These are phyloP conservation scores for Barnettozyma pratensis DNA, from an alignment of 805 yeast genomes.

Conservation along the genomic window DNA sequence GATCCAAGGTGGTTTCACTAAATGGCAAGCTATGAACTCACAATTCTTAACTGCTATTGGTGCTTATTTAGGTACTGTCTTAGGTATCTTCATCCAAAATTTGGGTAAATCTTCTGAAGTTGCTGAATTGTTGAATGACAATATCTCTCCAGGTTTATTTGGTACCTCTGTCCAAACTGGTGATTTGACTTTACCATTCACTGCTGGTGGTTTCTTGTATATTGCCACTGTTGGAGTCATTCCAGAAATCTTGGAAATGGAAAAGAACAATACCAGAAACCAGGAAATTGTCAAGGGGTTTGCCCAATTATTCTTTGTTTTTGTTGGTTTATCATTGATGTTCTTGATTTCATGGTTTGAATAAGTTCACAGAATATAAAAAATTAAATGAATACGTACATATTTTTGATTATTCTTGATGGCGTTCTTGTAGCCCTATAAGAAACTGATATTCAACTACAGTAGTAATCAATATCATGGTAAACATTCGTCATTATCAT, in stretches of 20 bases:
- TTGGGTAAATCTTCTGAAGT: conserved; percentile 21
- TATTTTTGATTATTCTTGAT: too few relatives aligned
- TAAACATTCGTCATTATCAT: too few relatives aligned
- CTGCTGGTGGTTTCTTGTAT: conserved; percentile 73
- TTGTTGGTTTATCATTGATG: conserved; percentile 56
- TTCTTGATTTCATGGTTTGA: conserved; percentile 32
- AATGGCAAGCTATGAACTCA: conserved; percentile 59
- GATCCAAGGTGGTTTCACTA: conserved; percentile 63
- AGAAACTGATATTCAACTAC: too few relatives aligned
- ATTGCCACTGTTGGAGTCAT: conserved; percentile 72
- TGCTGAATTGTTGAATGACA: background rate
- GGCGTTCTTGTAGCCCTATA: too few relatives aligned
- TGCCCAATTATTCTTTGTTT: conserved; percentile 43
- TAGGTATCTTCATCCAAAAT: conserved; percentile 55
- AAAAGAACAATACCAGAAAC: conserved; percentile 29
- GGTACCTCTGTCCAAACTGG: conserved; percentile 47
- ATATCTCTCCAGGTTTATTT: conserved; percentile 33
- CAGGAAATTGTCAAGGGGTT: conserved; percentile 36
- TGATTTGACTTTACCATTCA: conserved; percentile 60
- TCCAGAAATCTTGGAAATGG: conserved; percentile 58
- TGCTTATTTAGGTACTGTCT: conserved; percentile 57
- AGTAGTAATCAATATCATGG: too few relatives aligned
- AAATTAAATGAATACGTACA: too few relatives aligned
- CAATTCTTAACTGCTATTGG: conserved; percentile 65
- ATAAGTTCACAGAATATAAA: background rate